phyloP scores from a whole-genome alignment of 2,329 filamentous ascomycete species.

The Cladophialophora psammophila region DNA sequence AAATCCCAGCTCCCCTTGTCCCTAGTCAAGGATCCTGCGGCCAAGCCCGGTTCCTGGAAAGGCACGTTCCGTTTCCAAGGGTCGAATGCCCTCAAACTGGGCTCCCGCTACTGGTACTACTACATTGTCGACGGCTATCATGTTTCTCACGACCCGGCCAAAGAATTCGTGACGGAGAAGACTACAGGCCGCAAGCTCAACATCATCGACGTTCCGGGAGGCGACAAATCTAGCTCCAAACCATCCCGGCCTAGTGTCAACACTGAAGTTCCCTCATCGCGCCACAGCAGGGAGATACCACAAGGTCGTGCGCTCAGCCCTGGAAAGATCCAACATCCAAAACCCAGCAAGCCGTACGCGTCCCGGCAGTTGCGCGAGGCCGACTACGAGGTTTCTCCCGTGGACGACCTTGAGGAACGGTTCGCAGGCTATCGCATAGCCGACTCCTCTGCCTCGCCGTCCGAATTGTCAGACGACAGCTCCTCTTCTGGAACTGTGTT shows the following conservation, averaged over 20 bases:
- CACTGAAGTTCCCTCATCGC: conserved; percentile 54
- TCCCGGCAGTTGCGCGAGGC: conserved; percentile 85
- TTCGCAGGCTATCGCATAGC: conserved; percentile 75
- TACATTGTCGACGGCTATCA: conserved; percentile 99
- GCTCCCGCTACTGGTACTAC: conserved; percentile 99
- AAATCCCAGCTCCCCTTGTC: conserved; percentile 90
- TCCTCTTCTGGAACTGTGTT: conserved; percentile 56
- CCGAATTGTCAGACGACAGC: conserved; percentile 64
- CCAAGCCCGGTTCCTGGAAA: conserved; percentile 91
- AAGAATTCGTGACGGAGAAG: conserved; percentile 88
- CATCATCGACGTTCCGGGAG: conserved; percentile 88
- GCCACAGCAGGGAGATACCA: conserved; percentile 69
- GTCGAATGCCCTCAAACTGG: conserved; percentile 76
- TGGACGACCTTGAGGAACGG: conserved; percentile 79
- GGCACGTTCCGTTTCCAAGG: conserved; percentile 96
- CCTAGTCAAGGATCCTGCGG: conserved; percentile 72
- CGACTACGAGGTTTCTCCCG: conserved; percentile 72
- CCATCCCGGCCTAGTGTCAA: conserved; percentile 51
- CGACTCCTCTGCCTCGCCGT: conserved; percentile 75
- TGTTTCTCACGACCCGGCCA: conserved; percentile 92
- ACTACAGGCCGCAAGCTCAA: conserved; percentile 97
- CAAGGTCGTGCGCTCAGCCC: conserved; percentile 88
- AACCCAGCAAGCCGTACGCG: conserved; percentile 85
- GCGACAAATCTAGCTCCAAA: conserved; percentile 45
- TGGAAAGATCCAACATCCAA: conserved; percentile 88